Conservation (phyloP, 257 asterid species). For the Solanum dulcamara region DNA sequence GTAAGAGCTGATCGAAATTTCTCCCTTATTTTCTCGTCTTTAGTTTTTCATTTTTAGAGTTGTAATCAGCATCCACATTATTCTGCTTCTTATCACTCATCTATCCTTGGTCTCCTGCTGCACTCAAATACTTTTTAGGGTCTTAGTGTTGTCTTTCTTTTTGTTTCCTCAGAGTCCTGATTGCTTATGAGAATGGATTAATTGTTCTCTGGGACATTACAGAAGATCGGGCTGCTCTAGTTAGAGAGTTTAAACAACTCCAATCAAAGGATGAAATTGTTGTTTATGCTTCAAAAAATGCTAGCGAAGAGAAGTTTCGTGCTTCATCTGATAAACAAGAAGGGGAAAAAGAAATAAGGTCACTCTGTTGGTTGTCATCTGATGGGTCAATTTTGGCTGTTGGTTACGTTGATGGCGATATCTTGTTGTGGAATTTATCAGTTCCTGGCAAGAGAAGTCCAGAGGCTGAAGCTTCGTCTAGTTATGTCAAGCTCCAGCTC, state of each 20-base stretch:
- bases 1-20: conserved; percentile 20
- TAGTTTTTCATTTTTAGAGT: background rate
- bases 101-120: background rate
- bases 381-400: conserved; percentile 92
- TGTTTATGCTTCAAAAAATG: conserved; percentile 33
- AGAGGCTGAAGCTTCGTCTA: conserved; percentile 24
- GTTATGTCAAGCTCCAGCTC: conserved; percentile 62
- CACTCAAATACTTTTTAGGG: background rate
- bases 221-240: conserved; percentile 68
- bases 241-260: conserved; percentile 57
- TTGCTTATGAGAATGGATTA: conserved; percentile 86
- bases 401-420: conserved; percentile 96
- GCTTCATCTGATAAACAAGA: conserved; percentile 45
- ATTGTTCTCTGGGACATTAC: conserved; percentile 89
- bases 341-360: conserved; percentile 77
- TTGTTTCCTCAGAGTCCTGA: conserved; percentile 53
- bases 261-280: conserved; percentile 41
- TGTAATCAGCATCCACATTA: background rate
- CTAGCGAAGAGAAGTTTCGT: conserved; percentile 19
- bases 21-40: conserved; percentile 1
- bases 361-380: conserved; percentile 90
- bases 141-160: background rate
- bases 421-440: conserved; percentile 75
- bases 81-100: background rate
- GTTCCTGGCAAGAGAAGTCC: conserved; percentile 37